Evolutionary conservation across 495 filamentous ascomycete genomes (phyloP), one percentile per base, ranked within the genome.

Genomic region (Thermochaetoides thermophila): DNA sequence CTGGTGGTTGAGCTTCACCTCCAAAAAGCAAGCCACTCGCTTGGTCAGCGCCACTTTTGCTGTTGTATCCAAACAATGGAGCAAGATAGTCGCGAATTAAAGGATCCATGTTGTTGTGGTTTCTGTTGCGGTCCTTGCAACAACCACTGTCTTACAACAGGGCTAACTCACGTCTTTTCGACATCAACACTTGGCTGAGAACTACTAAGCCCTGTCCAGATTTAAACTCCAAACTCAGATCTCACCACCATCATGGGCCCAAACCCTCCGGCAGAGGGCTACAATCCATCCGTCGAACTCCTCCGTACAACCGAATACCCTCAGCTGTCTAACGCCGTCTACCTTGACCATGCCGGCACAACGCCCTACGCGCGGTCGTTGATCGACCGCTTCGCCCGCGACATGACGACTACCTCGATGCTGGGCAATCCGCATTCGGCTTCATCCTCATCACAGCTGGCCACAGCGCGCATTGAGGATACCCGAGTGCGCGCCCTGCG

Each of bases 361-460:
- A 89, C 87, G 0, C 60, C 74, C 2, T 87, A 84, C 52, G 58
- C 82, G 16, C 86, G 78, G 46, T 87, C 83, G 18, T 60, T 84
- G 19, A 77, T 95, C 39, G 77, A 89, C 34, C 62, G 63, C 7
- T 92, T 86, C 55, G 72, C 76, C 7, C 48, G 55, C 3, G 78
- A 89, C 35, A 77, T 94, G 63, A 78, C 72, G 8, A 62, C 73
- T 2, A 81, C 77, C 55, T n/a, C n/a, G n/a, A 61, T 95, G 2
- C 83, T 82, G 48, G 87, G 87, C 8, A 96, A 96, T 43, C 85
- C 87, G 1, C 87, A 96, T 50, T 94, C 86, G 1, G 75, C 73
- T 43, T 93, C 85, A 1, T 53, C 68, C 4, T 80, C 86, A 0
- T 91, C 87, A 0, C 81, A 87, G 45, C 60, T 71, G 6, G 78